Conservation (phyloP, 75 land plant species). For the Pinus albicaulis region DNA sequence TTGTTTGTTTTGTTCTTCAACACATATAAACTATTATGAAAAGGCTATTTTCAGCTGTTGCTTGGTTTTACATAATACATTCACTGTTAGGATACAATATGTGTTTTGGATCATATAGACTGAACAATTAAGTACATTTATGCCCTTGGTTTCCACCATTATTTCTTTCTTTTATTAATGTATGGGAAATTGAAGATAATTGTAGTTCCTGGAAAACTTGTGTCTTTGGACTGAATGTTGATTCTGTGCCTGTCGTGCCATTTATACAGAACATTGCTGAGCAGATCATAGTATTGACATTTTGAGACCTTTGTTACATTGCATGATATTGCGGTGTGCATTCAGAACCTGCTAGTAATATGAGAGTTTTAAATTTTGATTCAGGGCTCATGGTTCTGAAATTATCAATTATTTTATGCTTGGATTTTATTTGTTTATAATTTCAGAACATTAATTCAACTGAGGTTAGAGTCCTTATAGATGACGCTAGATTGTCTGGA, state of each 20-base stretch:
- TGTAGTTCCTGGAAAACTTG: not conserved
- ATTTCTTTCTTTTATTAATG: not conserved
- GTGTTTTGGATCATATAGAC: not conserved
- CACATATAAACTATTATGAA: not conserved
- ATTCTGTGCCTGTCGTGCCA: not conserved
- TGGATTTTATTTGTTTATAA: not conserved
- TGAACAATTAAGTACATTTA: not conserved
- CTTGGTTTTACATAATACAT: not conserved
- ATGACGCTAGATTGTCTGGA: not conserved
- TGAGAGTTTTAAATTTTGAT: not conserved
- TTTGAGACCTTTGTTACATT: not conserved
- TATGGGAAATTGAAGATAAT: not conserved
- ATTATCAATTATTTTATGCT: not conserved
- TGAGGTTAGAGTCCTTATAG: not conserved
- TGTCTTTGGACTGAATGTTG: not conserved
- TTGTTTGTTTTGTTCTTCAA: not conserved
- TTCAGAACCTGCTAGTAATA: not conserved
- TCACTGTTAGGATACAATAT: not conserved
- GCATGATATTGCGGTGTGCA: not conserved
- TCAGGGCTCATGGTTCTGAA: too few species aligned
- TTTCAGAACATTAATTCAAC: not conserved
- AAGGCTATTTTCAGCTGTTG: not conserved
- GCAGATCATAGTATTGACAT: not conserved
- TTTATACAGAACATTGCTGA: not conserved
- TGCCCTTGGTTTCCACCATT: not conserved